phyloP scores from a whole-genome alignment of 176 grass and related monocot species.

The Chloris gayana region DNA sequence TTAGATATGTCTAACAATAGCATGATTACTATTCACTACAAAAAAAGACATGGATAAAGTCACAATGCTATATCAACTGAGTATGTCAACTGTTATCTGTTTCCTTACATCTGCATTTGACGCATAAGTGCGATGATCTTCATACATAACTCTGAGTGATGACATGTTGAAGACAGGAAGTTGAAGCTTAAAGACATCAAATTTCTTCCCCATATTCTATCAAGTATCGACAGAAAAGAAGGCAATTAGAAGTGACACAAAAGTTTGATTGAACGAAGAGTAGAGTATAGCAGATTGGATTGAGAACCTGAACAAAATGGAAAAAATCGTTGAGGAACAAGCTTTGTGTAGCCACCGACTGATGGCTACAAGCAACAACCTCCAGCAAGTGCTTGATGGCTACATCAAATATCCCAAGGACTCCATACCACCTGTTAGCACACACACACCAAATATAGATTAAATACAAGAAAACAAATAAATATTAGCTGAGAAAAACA shows the following conservation, averaged over 20 bases:
- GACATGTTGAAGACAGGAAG: conserved; percentile 94
- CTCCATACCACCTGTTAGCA: conserved; percentile 87
- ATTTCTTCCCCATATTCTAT: conserved; percentile 77
- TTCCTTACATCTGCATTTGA: conserved; percentile 85
- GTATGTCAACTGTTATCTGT: neutral
- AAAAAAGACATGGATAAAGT: neutral
- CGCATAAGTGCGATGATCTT: conserved; percentile 95
- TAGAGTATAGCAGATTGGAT: conserved; percentile 11
- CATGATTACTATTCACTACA: conserved; percentile 10
- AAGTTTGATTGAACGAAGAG: conserved; percentile 28
- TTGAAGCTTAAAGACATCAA: conserved; percentile 85
- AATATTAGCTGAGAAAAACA: conserved; percentile 19
- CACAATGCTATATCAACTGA: neutral
- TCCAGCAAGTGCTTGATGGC: conserved; percentile 96
- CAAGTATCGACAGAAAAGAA: conserved; percentile 17
- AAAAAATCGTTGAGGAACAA: conserved; percentile 90
- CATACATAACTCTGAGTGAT: conserved; percentile 78
- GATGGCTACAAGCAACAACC: conserved; percentile 89
- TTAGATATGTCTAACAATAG: conserved; percentile 24
- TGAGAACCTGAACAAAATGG: conserved; percentile 88
- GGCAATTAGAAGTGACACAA: conserved; percentile 34
- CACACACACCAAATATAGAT: too few species aligned
- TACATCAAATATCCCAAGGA: conserved; percentile 88
- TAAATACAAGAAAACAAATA: too few species aligned
- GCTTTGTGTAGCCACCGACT: conserved; percentile 79